A percentile compares a stretch with the other conserved stretches of the same genome.
phyloP scores from a whole-genome alignment of 495 filamentous ascomycete genomes.

The Penicillium turbatum region DNA sequence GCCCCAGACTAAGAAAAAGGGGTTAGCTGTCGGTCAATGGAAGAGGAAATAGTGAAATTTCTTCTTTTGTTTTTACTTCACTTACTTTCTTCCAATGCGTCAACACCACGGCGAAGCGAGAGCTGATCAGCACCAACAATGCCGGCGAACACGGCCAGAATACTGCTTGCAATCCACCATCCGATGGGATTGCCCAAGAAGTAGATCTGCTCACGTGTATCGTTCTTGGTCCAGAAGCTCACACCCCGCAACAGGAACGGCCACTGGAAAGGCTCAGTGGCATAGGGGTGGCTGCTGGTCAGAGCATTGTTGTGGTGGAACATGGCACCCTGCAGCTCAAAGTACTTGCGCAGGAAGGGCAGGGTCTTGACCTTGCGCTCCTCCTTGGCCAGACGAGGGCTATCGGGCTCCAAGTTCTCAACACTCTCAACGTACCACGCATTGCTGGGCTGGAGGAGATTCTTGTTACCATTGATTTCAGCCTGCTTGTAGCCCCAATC shows the following conservation, averaged over 20 bases:
- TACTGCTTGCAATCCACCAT: slow-evolving; percentile 92
- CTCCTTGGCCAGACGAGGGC: slow-evolving; percentile 63
- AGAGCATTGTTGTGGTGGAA: slow-evolving; percentile 99
- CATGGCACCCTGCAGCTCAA: slow-evolving; percentile 96
- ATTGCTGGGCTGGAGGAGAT: slow-evolving; percentile 82
- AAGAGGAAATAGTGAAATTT: slow-evolving; percentile 1
- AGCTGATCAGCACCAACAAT: slow-evolving; percentile 92
- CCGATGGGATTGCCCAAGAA: slow-evolving; percentile 96
- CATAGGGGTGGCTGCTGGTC: slow-evolving; percentile 93
- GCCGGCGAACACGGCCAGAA: slow-evolving; percentile 89
- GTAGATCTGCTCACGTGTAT: slow-evolving; percentile 95
- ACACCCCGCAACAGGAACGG: slow-evolving; percentile 94
- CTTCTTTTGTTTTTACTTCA: slow-evolving; percentile 55
- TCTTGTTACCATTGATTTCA: slow-evolving; percentile 99
- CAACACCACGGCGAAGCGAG: slow-evolving; percentile 83
- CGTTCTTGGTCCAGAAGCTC: slow-evolving; percentile 98
- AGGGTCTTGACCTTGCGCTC: slow-evolving; percentile 73
- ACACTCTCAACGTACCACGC: slow-evolving; percentile 93
- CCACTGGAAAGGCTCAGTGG: slow-evolving; percentile 94
- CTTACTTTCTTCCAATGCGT: slow-evolving; percentile 91
- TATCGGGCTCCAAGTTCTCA: slow-evolving; percentile 66
- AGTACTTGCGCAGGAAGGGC: slow-evolving; percentile 89
- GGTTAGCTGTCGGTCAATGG: slow-evolving; percentile 1
- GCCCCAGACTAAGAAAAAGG: slow-evolving; percentile 34
- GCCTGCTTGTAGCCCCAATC: slow-evolving; percentile 97